These are phyloP conservation scores for Fusarium chaquense DNA, from an alignment of 2,329 filamentous ascomycete species.

Conservation along the genomic window DNA sequence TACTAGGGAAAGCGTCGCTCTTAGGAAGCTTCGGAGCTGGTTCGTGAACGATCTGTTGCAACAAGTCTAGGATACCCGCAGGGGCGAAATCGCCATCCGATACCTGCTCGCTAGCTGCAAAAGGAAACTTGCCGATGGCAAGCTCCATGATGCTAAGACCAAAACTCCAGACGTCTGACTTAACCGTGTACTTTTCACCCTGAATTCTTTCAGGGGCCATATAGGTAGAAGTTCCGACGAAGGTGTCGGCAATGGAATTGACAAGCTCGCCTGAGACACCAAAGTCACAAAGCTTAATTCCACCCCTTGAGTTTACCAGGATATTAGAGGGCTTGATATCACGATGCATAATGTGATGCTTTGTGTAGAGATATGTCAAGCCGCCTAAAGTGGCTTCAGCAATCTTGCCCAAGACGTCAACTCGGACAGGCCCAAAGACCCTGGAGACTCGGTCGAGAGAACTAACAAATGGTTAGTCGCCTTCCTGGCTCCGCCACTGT, in stretches of 20 bases:
- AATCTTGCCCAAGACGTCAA: slow-evolving; percentile 97
- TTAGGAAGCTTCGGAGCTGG: slow-evolving; percentile 93
- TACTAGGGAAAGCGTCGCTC: slow-evolving; percentile 95
- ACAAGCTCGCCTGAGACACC: slow-evolving; percentile 98
- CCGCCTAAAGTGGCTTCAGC: slow-evolving; percentile 95
- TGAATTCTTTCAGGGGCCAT: slow-evolving; percentile 99
- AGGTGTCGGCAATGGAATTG: slow-evolving; percentile 97
- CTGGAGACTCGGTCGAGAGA: slow-evolving; percentile 94
- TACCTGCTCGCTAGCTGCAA: slow-evolving; percentile 78
- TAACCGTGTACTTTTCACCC: slow-evolving; percentile 96
- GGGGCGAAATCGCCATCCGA: slow-evolving; percentile 84
- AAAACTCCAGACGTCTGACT: slow-evolving; percentile 99
- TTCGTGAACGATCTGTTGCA: slow-evolving; percentile 98
- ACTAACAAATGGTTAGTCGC: slow-evolving; percentile 60
- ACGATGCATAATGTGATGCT: slow-evolving; percentile 98
- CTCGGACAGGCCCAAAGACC: slow-evolving; percentile 92
- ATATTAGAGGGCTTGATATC: slow-evolving; percentile 99
- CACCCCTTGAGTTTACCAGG: slow-evolving; percentile 90
- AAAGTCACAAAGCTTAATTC: slow-evolving; percentile 98
- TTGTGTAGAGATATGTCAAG: slow-evolving; percentile 92
- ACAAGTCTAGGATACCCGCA: slow-evolving; percentile 92
- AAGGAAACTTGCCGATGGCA: slow-evolving; percentile 97
- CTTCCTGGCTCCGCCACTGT: neutral
- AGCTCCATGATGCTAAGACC: slow-evolving; percentile 96
- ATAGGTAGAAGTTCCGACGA: slow-evolving; percentile 98